These are phyloP conservation scores for Tetrapyrgos nigripes DNA, from an alignment of 1,284 basidiomycete genomes.

Conservation along the genomic window DNA sequence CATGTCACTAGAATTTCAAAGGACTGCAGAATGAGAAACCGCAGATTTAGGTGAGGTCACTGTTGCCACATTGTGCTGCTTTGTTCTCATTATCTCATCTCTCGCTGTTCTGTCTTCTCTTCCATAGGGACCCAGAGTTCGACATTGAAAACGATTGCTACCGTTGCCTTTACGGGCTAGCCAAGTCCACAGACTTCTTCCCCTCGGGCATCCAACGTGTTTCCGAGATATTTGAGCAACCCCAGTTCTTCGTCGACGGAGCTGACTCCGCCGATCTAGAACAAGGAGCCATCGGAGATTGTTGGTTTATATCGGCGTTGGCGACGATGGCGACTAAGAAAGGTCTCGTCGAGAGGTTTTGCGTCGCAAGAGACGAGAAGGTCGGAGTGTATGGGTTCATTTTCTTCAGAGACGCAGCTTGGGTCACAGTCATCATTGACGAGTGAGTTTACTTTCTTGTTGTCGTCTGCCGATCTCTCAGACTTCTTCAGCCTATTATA, in stretches of 20 bases:
- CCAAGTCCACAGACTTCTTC: conserved; percentile 5
- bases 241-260: conserved; percentile 43
- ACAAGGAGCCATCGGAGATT: conserved; percentile 45
- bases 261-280: conserved; percentile 39
- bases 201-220: conserved; percentile 42
- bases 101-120: not conserved
- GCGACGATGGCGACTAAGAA: conserved; percentile 40
- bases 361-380: conserved; percentile 45
- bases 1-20: conserved; percentile 44
- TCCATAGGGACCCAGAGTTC: conserved; percentile 34
- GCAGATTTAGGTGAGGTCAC: conserved; percentile 41
- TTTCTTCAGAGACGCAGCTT: conserved; percentile 41
- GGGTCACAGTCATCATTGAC: conserved; percentile 44
- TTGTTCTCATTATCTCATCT: not conserved
- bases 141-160: conserved; percentile 34
- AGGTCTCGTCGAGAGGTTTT: conserved; percentile 46
- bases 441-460: conserved; percentile 30
- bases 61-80: no score
- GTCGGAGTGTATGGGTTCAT: conserved; percentile 49
- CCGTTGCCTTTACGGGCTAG: conserved; percentile 32
- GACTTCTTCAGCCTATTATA: conserved; percentile 29
- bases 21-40: conserved; percentile 44
- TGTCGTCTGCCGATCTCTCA: not conserved
- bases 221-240: conserved; percentile 45
- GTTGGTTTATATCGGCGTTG: conserved; percentile 48